Conservation (phyloP, 495 filamentous ascomycete genomes). For the Hypoxylon rickii region DNA sequence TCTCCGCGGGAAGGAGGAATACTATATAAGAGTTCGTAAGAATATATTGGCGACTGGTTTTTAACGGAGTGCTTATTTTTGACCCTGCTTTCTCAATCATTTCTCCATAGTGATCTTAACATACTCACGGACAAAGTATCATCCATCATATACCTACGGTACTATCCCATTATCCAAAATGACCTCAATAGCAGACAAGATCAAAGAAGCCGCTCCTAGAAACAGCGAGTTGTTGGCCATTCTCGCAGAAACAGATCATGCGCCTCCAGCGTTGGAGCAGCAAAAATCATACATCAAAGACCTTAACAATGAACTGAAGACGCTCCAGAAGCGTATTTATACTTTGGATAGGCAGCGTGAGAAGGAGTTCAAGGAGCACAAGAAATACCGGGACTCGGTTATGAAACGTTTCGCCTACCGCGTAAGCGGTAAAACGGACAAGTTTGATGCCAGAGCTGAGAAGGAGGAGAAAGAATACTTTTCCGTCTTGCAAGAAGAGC, state of each 20-base stretch:
- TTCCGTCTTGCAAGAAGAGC: conserved; percentile 47
- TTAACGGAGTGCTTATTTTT: no score
- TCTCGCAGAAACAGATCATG: conserved; percentile 50
- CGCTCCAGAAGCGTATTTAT: conserved; percentile 22
- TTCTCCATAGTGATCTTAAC: no score
- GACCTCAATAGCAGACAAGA: conserved; percentile 23
- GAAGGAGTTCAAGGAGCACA: conserved; percentile 53
- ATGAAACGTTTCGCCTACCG: conserved; percentile 52
- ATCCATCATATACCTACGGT: neutral
- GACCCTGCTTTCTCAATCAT: no score
- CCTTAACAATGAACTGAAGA: conserved; percentile 40
- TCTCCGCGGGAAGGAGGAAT: no score
- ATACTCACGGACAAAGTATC: no score
- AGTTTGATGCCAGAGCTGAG: conserved; percentile 45
- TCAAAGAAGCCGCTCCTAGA: conserved; percentile 32
- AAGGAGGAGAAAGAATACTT: conserved; percentile 58
- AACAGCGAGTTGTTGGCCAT: conserved; percentile 43
- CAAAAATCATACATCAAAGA: conserved; percentile 44
- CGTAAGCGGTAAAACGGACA: conserved; percentile 46
- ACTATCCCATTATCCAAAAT: conserved; percentile 7
- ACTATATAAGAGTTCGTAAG: no score
- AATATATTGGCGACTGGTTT: no score
- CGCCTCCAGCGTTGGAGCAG: conserved; percentile 43
- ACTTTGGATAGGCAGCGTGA: conserved; percentile 36
- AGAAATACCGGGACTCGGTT: conserved; percentile 52